These are phyloP conservation scores for Neolentinus lepideus DNA, from an alignment of 1,284 basidiomycete genomes.

Conservation along the genomic window DNA sequence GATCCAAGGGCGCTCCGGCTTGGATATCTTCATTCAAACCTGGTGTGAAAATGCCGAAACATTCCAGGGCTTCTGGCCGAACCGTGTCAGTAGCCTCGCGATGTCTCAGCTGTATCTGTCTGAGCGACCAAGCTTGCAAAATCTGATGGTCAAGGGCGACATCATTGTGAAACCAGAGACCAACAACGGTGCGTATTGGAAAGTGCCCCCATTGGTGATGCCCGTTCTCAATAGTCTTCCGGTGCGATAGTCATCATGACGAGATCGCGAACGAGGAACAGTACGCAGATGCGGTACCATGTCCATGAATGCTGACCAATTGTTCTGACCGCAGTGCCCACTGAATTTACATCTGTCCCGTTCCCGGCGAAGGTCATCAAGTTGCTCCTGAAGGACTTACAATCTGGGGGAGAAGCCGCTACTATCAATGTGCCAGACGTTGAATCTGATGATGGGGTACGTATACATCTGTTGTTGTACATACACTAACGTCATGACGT, in stretches of 20 bases:
- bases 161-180: conserved; percentile 78
- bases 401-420: conserved; percentile 63
- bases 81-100: conserved; percentile 78
- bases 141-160: conserved; percentile 84
- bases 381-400: conserved; percentile 79
- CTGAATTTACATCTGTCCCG: conserved; percentile 77
- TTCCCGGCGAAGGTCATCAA: conserved; percentile 93
- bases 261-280: conserved; percentile 80
- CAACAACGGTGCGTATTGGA: conserved; percentile 58
- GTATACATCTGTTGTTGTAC: conserved; percentile 18
- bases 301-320: neutral
- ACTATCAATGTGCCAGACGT: conserved; percentile 48
- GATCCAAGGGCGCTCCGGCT: conserved; percentile 49
- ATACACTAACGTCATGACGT: neutral
- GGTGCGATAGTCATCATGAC: conserved; percentile 82
- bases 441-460: conserved; percentile 73
- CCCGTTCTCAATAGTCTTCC: conserved; percentile 11
- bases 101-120: conserved; percentile 72
- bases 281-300: conserved; percentile 38
- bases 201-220: conserved; percentile 10
- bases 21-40: conserved; percentile 78
- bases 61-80: conserved; percentile 92
- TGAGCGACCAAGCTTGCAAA: conserved; percentile 56
- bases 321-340: conserved; percentile 49
- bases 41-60: conserved; percentile 95